A percentile compares a stretch with the other conserved stretches of the same genome.
Evolutionary conservation across 2,329 filamentous ascomycete genomes (phyloP).

Genomic region (Fusarium nematophilum): DNA sequence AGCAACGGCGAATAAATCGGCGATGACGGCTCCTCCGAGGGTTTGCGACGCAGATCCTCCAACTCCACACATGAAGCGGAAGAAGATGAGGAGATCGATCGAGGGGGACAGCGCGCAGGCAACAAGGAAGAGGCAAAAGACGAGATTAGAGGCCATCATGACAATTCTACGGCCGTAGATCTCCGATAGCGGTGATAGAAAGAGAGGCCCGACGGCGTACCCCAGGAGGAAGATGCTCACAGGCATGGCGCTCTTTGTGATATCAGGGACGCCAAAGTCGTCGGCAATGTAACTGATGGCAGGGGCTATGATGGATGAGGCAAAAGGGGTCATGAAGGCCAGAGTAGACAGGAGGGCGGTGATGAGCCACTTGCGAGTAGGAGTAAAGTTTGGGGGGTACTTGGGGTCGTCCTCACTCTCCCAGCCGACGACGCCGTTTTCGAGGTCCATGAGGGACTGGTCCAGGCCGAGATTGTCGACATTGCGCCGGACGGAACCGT

Average conservation of each 20-base stretch:
- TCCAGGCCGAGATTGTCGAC: no score
- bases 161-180: slow-evolving; percentile 71
- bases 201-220: slow-evolving; percentile 67
- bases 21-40: slow-evolving; percentile 65
- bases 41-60: slow-evolving; percentile 67
- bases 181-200: slow-evolving; percentile 70
- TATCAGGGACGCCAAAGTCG: slow-evolving; percentile 49
- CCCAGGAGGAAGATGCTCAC: slow-evolving; percentile 72
- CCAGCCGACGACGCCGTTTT: slow-evolving; percentile 68
- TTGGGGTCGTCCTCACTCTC: slow-evolving; percentile 67
- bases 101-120: slow-evolving; percentile 70
- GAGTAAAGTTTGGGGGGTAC: slow-evolving; percentile 69
- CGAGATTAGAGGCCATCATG: slow-evolving; percentile 65
- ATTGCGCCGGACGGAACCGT: no score
- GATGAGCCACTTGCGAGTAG: slow-evolving; percentile 67
- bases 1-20: slow-evolving; percentile 63
- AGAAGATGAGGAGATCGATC: slow-evolving; percentile 66
- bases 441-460: slow-evolving; percentile 57
- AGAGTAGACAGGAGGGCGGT: slow-evolving; percentile 67
- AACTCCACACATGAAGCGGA: slow-evolving; percentile 69
- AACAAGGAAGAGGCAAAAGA: slow-evolving; percentile 72
- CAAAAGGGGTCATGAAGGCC: slow-evolving; percentile 74
- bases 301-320: slow-evolving; percentile 69
- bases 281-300: slow-evolving; percentile 59
- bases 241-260: slow-evolving; percentile 60